Evolutionary conservation across 1,284 basidiomycete species (phyloP).

Genomic region (Athelia psychrophila): DNA sequence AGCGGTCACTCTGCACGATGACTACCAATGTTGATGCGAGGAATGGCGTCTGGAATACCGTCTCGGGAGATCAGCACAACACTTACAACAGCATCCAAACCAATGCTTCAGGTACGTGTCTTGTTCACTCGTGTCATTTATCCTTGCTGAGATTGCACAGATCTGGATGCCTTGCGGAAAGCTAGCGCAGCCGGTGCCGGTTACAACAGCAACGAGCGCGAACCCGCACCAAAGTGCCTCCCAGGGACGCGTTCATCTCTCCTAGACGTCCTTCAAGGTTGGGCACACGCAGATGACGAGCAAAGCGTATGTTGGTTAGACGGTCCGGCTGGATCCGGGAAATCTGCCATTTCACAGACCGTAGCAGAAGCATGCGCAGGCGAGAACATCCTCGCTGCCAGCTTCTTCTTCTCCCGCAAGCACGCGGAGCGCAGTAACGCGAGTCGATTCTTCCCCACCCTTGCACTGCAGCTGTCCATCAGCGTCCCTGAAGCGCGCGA

Average conservation of each 20-base stretch:
- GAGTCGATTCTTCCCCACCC: constrained; percentile 14
- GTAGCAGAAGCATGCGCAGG: constrained; percentile 13
- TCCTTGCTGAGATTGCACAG: neutral
- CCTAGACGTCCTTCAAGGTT: constrained; percentile 10
- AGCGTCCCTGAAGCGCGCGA: constrained; percentile 8
- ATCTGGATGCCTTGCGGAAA: neutral
- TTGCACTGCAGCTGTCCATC: constrained; percentile 21
- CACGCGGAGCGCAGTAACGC: constrained; percentile 9
- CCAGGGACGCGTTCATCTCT: constrained; percentile 15
- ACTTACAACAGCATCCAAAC: neutral
- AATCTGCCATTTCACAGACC: constrained; percentile 22
- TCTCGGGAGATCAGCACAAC: neutral
- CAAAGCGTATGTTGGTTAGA: constrained; percentile 14
- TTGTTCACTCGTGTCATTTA: neutral
- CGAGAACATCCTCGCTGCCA: constrained; percentile 9
- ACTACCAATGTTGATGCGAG: neutral
- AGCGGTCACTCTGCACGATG: too few species aligned
- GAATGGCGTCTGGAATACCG: neutral
- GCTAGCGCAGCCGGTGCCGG: neutral
- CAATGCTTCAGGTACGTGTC: neutral
- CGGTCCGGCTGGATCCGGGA: constrained; percentile 23
- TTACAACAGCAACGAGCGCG: constrained; percentile 13
- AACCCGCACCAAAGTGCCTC: constrained; percentile 16
- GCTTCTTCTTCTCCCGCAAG: constrained; percentile 20
- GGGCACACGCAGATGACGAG: neutral